A percentile compares a stretch with the other conserved stretches of the same genome.
Conservation (phyloP, 345 rosid species). For the Lepidium aucheri region DNA sequence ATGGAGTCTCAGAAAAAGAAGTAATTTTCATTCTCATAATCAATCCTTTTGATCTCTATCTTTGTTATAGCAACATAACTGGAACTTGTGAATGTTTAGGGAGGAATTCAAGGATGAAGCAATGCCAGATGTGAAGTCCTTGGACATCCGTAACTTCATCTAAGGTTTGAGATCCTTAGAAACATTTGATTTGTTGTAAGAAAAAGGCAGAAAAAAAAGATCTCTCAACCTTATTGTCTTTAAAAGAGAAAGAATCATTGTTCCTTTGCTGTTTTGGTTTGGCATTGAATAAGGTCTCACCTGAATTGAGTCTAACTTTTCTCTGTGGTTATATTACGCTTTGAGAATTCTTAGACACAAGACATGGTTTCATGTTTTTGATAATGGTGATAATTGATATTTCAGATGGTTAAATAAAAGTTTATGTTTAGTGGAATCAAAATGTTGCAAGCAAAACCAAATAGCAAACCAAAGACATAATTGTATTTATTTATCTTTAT, state of each 20-base stretch:
- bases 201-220: constrained; percentile 3
- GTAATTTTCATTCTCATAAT: constrained; percentile 25
- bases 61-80: neutral
- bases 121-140: constrained; percentile 67
- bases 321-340: constrained; percentile 6
- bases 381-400: constrained; percentile 11
- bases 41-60: neutral
- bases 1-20: constrained; percentile 94
- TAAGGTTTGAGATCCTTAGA: constrained; percentile 23
- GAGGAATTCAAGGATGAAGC: constrained; percentile 90
- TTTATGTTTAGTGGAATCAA: neutral
- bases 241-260: neutral
- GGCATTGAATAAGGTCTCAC: constrained; percentile 14
- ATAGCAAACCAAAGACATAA: too few species aligned
- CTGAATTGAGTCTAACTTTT: constrained; percentile 7
- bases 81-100: constrained; percentile 28
- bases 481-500: too few species aligned
- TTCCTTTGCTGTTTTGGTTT: constrained; percentile 8
- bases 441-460: neutral
- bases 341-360: neutral
- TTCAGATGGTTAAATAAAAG: neutral
- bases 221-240: neutral
- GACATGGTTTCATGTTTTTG: constrained; percentile 9
- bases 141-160: constrained; percentile 90
- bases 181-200: constrained; percentile 26